Percentiles rank a stretch among this genome's conserved stretches.
These are phyloP conservation scores for Epichloe elymi DNA, from an alignment of 2,329 filamentous ascomycete species.

Conservation along the genomic window DNA sequence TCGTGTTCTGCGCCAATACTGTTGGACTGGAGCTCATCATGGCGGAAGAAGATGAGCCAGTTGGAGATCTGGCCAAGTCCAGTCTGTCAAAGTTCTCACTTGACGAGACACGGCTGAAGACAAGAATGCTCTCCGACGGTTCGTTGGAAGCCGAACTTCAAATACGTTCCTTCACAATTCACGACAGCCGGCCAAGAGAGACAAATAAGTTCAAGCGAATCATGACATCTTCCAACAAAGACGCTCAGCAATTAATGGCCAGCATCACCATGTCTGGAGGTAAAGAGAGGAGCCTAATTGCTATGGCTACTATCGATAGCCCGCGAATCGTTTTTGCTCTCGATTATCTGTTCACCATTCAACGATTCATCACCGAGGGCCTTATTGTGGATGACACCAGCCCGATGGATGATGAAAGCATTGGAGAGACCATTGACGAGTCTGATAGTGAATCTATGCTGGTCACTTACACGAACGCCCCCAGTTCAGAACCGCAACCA, in stretches of 20 bases:
- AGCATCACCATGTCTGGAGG: constrained; percentile 87
- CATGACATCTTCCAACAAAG: constrained; percentile 92
- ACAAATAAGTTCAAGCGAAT: constrained; percentile 96
- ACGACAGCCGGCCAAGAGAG: constrained; percentile 77
- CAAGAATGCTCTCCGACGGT: constrained; percentile 83
- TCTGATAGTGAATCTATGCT: constrained; percentile 48
- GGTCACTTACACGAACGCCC: constrained; percentile 26
- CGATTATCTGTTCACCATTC: constrained; percentile 86
- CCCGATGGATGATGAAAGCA: constrained; percentile 36
- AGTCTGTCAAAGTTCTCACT: constrained; percentile 91
- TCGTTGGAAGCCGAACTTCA: constrained; percentile 87
- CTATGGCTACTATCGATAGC: constrained; percentile 87
- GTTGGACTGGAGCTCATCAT: constrained; percentile 81
- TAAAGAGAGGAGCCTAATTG: constrained; percentile 67
- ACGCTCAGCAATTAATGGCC: constrained; percentile 96
- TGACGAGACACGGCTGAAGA: constrained; percentile 82
- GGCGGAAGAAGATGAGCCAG: constrained; percentile 59
- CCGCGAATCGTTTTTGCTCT: constrained; percentile 89
- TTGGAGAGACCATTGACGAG: constrained; percentile 43
- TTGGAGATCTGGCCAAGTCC: constrained; percentile 63
- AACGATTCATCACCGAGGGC: constrained; percentile 66
- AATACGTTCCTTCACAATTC: constrained; percentile 87
- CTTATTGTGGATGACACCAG: constrained; percentile 46
- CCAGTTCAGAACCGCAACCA: constrained; percentile 18
- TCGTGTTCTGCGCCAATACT: constrained; percentile 79